Conservation (phyloP, 257 asterid species). For the Eustoma russellianum region DNA sequence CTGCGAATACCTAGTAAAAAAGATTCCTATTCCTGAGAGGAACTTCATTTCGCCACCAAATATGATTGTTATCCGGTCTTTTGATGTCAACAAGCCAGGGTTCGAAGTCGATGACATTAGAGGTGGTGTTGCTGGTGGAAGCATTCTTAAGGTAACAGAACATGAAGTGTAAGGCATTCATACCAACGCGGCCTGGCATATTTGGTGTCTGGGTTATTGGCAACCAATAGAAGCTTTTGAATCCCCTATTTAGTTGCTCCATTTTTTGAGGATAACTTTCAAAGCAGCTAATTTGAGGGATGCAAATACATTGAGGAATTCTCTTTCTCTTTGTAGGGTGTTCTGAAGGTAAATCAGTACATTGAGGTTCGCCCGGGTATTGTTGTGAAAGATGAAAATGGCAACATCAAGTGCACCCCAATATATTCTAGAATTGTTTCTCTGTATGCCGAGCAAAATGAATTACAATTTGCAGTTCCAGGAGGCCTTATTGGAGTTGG, state of each 20-base stretch:
- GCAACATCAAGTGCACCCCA: constrained; percentile 84
- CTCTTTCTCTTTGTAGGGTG: constrained; percentile 62
- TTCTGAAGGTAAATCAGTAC: constrained; percentile 73
- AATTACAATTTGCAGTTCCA: constrained; percentile 92
- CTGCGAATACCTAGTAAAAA: constrained; percentile 73
- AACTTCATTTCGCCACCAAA: constrained; percentile 85
- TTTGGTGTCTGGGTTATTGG: too few species aligned
- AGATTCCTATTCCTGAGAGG: constrained; percentile 86
- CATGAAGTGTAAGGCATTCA: neutral
- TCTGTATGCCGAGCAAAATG: constrained; percentile 87
- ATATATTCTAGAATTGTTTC: constrained; percentile 91
- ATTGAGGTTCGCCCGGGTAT: constrained; percentile 99
- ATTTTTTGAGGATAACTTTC: neutral
- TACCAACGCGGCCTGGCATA: neutral
- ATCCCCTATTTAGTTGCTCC: neutral
- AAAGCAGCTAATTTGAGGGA: neutral
- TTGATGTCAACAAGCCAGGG: constrained; percentile 97
- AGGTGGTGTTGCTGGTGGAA: constrained; percentile 99
- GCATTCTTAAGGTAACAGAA: constrained; percentile 69
- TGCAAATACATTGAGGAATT: neutral
- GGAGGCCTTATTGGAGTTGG: constrained; percentile 99
- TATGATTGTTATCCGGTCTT: constrained; percentile 95
- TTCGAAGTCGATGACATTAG: constrained; percentile 90
- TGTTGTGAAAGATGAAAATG: constrained; percentile 85
- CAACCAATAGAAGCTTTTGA: neutral